Conservation (phyloP, 2,329 filamentous ascomycete genomes). For the Penicillium brasilianum region DNA sequence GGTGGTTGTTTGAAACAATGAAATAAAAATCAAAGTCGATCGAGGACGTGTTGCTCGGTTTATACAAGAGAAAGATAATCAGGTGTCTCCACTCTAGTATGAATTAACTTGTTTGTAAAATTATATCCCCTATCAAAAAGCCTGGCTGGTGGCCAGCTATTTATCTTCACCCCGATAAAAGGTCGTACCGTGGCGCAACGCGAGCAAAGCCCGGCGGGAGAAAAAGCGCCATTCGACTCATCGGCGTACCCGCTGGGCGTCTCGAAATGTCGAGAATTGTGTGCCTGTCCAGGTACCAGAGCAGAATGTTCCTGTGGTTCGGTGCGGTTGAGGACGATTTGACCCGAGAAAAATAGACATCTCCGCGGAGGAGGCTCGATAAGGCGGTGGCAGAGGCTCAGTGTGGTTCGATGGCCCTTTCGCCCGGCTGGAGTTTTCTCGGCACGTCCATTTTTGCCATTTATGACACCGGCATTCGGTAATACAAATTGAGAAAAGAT, state of each 20-base stretch:
- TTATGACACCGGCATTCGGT: neutral
- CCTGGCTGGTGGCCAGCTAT: constrained; percentile 9
- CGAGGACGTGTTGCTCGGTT: neutral
- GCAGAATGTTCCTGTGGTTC: constrained; percentile 3
- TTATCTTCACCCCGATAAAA: constrained; percentile 11
- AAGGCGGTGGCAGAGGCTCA: constrained; percentile 5
- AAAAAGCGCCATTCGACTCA: neutral
- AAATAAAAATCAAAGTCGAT: neutral
- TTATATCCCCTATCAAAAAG: neutral
- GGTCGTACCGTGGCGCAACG: neutral
- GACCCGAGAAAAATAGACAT: constrained; percentile 14
- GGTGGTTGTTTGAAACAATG: neutral
- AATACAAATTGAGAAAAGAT: neutral
- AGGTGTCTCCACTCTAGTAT: neutral
- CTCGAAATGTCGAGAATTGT: constrained; percentile 10
- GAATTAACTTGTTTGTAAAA: neutral
- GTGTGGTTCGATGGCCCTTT: constrained; percentile 12
- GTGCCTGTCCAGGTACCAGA: constrained; percentile 14
- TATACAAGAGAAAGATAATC: neutral
- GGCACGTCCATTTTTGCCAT: constrained; percentile 5
- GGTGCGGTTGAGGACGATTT: constrained; percentile 4
- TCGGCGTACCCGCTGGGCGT: neutral
- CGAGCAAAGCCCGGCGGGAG: neutral
- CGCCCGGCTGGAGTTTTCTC: constrained; percentile 16
- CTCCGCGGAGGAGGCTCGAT: constrained; percentile 24